Evolutionary conservation across 768 basidiomycete species (phyloP).

Genomic region (Agrocybe pediades): DNA sequence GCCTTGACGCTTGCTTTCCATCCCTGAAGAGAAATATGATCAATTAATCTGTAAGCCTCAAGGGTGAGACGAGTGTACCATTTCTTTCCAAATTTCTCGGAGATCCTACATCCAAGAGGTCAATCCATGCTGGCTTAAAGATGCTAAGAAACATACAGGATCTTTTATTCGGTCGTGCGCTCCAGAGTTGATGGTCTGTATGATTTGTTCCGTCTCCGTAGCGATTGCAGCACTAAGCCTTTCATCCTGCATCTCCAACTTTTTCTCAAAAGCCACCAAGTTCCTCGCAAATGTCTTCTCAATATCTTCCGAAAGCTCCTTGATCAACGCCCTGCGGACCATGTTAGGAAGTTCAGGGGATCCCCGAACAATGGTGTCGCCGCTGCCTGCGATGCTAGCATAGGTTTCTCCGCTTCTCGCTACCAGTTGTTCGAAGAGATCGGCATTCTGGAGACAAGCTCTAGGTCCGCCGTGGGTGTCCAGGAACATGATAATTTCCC

Average conservation of each 20-base stretch:
- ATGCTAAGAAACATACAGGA: conserved; percentile 29
- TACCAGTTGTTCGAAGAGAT: conserved; percentile 31
- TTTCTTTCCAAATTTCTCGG: conserved; percentile 53
- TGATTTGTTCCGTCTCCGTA: conserved; percentile 37
- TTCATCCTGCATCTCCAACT: conserved; percentile 46
- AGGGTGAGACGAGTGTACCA: conserved; percentile 33
- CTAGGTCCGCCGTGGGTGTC: conserved; percentile 39
- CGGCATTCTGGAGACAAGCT: conserved; percentile 33
- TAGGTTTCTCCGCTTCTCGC: conserved; percentile 31
- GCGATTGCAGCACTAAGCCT: conserved; percentile 34
- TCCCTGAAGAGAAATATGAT: conserved; percentile 27
- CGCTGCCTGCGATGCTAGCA: conserved; percentile 26
- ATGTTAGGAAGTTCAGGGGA: conserved; percentile 25
- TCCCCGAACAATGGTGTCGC: conserved; percentile 12
- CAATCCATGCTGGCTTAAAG: background rate
- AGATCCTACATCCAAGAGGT: conserved; percentile 37
- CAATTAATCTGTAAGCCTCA: background rate
- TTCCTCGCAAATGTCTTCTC: conserved; percentile 39
- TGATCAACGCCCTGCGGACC: conserved; percentile 29
- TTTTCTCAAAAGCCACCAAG: conserved; percentile 43
- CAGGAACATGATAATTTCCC: conserved; percentile 38
- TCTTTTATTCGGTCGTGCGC: conserved; percentile 48
- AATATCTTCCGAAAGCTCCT: conserved; percentile 39
- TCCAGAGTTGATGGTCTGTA: conserved; percentile 39
- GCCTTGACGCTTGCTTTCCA: conserved; percentile 58